phyloP scores from a whole-genome alignment of 2,329 filamentous ascomycete species.

The Pyrenochaeta sp. region DNA sequence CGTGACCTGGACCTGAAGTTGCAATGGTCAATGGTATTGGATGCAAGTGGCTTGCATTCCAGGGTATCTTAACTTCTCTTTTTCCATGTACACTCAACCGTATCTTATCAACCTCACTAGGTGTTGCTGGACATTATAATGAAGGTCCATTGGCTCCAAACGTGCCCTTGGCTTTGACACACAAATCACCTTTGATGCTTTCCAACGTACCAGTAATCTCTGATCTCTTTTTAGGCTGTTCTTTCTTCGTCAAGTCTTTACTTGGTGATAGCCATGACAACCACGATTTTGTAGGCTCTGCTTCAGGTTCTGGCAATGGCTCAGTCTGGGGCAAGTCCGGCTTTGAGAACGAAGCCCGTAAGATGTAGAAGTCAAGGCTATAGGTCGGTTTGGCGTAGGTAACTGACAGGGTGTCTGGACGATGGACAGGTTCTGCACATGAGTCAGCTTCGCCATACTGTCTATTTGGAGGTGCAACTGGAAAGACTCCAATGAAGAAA shows the following conservation, averaged over 20 bases:
- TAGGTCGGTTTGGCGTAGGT: slow-evolving; percentile 69
- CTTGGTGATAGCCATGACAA: slow-evolving; percentile 39
- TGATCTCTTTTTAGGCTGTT: slow-evolving; percentile 26
- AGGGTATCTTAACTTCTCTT: neutral
- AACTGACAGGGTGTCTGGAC: slow-evolving; percentile 56
- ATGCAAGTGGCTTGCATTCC: neutral
- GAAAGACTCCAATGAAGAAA: neutral
- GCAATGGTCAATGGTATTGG: neutral
- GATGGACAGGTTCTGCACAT: slow-evolving; percentile 33
- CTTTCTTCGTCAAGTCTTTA: slow-evolving; percentile 57
- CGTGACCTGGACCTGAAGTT: too few relatives aligned
- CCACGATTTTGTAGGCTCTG: slow-evolving; percentile 39
- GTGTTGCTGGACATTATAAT: neutral
- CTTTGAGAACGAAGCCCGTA: slow-evolving; percentile 58
- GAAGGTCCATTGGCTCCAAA: slow-evolving; percentile 20
- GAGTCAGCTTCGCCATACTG: neutral
- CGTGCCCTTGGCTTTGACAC: slow-evolving; percentile 62
- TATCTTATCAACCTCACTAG: neutral
- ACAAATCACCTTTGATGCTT: slow-evolving; percentile 63
- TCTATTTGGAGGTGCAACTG: too few relatives aligned
- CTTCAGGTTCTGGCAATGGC: slow-evolving; percentile 31
- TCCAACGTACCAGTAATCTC: slow-evolving; percentile 66
- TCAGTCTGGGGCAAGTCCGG: slow-evolving; percentile 34
- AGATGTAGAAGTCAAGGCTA: slow-evolving; percentile 70
- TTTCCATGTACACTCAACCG: too few relatives aligned